Base-by-base conservation (phyloP, 1,139 yeast species). In the Kodamaea sp. region DNA sequence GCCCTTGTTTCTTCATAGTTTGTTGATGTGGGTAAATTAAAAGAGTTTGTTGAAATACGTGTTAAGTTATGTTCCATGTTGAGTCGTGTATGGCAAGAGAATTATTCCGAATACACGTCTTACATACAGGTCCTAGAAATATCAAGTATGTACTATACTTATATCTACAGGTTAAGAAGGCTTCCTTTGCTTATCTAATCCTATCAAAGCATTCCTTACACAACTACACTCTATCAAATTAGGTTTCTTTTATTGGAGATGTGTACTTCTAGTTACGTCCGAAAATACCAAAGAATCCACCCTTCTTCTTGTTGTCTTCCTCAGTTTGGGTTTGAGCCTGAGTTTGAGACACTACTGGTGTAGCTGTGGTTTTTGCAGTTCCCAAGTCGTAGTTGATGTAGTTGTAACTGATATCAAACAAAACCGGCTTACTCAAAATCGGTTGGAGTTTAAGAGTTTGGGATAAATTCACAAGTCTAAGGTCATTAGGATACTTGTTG, bases 391-490 rank as follows among this genome's bases (percentile, higher is more conserved):
- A 80, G 30, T 71, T 68, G 34, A 90, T 76, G 53, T 86, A 89
- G 57, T 89, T 89, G 66, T 70, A 89, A 0, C 95, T 97, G 50
- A 87, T 70, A 57, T 90, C 97, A 53, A 88, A 90, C 50, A 89
- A 74, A 7, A 89, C 95, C 1, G 97, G 96, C 59, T 90, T 90
- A 39, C 83, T 77, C 39, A 80, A 71, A 2, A 85, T 75, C 2
- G 95, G 85, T 39, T 46, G 51, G 28, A 70, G 42, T 10, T 61
- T 61, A 18, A 78, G 45, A 11, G 58, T 54, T 11, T 70, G 63
- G 15, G 68, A 66, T 26, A 76, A 46, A 39, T 80, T 77, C 24
- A 76, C 78, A 35, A 83, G 55, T 28, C 65, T 63, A 3, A 60
- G 61, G 4, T 64, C 47, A 2, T 67, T 51, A 2, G 77, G 78